Conservation (phyloP, 169 alveolate species). For the Plasmodium inui region DNA sequence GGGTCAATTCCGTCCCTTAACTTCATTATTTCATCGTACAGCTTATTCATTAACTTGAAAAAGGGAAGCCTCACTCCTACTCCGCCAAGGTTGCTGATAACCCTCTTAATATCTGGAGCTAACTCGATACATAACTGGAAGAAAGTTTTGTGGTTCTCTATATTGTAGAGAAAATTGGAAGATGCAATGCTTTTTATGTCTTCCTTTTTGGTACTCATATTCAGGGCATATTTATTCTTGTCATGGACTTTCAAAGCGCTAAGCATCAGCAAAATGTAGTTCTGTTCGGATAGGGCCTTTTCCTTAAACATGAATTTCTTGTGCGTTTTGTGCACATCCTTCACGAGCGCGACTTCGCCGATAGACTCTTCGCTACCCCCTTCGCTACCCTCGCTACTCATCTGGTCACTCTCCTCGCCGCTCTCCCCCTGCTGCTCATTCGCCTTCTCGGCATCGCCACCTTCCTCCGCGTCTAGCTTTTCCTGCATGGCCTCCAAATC, state of each 20-base stretch:
- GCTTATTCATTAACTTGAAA: conserved; percentile 28
- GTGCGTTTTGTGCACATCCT: conserved; percentile 16
- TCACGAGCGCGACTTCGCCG: neutral
- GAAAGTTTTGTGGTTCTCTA: conserved; percentile 57
- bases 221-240: conserved; percentile 41
- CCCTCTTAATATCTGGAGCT: conserved; percentile 62
- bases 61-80: conserved; percentile 41
- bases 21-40: conserved; percentile 51
- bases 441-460: neutral
- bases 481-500: neutral
- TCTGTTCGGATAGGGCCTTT: conserved; percentile 13
- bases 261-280: conserved; percentile 33
- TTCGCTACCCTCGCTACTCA: neutral
- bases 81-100: conserved; percentile 20
- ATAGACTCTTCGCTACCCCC: neutral
- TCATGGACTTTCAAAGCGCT: conserved; percentile 23
- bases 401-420: neutral
- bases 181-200: conserved; percentile 9
- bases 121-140: conserved; percentile 44
- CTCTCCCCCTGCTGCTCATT: neutral
- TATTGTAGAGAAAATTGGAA: conserved; percentile 13
- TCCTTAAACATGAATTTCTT: conserved; percentile 14
- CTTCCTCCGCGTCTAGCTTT: conserved; percentile 8
- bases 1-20: conserved; percentile 38
- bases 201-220: conserved; percentile 26